Evolutionary conservation across 148 eudicot genomes (phyloP).

Genomic region (Rhododendron simsii): DNA sequence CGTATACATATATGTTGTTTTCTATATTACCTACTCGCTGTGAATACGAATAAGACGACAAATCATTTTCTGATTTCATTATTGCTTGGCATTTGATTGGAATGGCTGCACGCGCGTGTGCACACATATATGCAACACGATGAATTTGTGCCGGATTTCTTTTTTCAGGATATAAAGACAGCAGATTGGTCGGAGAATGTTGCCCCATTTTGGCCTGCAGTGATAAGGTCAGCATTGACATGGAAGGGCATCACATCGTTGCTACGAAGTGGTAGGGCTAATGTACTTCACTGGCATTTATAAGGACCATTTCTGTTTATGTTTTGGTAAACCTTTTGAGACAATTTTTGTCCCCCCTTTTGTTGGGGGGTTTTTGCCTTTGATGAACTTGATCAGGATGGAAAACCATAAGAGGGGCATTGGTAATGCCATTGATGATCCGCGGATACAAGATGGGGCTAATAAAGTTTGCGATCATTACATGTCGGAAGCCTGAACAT

Average conservation of each 20-base stretch:
- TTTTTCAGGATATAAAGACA: conserved; percentile 66
- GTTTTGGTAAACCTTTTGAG: background rate
- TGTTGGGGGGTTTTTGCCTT: background rate
- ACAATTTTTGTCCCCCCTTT: background rate
- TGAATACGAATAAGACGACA: background rate
- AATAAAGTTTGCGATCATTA: conserved; percentile 81
- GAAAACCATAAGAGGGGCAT: conserved; percentile 88
- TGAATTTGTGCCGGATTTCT: background rate
- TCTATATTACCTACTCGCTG: background rate
- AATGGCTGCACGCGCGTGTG: background rate
- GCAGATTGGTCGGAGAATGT: conserved; percentile 88
- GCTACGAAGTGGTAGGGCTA: conserved; percentile 56
- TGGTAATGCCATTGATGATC: conserved; percentile 92
- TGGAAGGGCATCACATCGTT: conserved; percentile 87
- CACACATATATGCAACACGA: background rate
- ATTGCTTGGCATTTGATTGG: background rate
- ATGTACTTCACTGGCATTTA: background rate
- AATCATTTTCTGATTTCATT: background rate
- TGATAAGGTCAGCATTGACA: conserved; percentile 78
- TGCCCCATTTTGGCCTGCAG: conserved; percentile 99
- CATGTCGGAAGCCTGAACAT: conserved; percentile 66
- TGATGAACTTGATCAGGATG: conserved; percentile 48
- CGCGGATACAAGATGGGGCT: conserved; percentile 84
- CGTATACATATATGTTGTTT: background rate
- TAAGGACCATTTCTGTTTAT: background rate